Percentiles rank a stretch among this genome's conserved stretches.
These are phyloP conservation scores for Eutrema heterophyllum DNA, from an alignment of 345 rosid genomes.

Conservation along the genomic window DNA sequence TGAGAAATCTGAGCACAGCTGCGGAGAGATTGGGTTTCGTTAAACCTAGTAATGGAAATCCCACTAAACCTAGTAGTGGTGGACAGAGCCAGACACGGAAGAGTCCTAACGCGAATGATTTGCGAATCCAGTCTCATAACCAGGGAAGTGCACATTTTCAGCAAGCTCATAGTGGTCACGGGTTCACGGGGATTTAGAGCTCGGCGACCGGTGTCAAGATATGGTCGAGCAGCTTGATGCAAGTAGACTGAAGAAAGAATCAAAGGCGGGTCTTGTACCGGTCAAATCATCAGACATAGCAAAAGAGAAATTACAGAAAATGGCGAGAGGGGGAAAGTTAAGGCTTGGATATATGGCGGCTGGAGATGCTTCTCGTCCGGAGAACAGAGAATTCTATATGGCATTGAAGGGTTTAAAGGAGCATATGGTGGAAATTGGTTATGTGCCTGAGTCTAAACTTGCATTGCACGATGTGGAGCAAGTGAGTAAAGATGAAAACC, in stretches of 20 bases:
- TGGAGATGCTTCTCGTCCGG: conserved; percentile 75
- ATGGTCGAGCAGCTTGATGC: conserved; percentile 54
- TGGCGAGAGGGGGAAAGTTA: conserved; percentile 35
- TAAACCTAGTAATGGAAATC: neutral
- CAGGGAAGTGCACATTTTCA: neutral
- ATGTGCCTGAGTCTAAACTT: conserved; percentile 54
- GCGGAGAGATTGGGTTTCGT: conserved; percentile 40
- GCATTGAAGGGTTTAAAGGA: conserved; percentile 49
- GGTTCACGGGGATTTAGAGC: conserved; percentile 64
- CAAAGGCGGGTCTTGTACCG: conserved; percentile 70
- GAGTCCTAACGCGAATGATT: neutral
- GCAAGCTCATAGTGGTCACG: conserved; percentile 32
- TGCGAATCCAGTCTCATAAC: neutral
- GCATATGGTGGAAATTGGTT: conserved; percentile 78
- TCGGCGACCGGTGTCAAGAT: conserved; percentile 66
- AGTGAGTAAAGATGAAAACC: conserved; percentile 79
- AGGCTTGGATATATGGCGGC: conserved; percentile 48
- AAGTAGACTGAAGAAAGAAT: conserved; percentile 41
- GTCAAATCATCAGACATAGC: conserved; percentile 39
- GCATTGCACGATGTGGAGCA: conserved; percentile 77
- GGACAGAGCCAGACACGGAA: neutral
- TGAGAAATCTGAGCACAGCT: conserved; percentile 41
- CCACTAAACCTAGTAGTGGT: conserved; percentile 7
- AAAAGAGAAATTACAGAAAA: conserved; percentile 39
- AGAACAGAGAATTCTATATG: conserved; percentile 49